Evolutionary conservation across 2,329 filamentous ascomycete genomes (phyloP).

Genomic region (Magnaporthiopsis rhizophila): DNA sequence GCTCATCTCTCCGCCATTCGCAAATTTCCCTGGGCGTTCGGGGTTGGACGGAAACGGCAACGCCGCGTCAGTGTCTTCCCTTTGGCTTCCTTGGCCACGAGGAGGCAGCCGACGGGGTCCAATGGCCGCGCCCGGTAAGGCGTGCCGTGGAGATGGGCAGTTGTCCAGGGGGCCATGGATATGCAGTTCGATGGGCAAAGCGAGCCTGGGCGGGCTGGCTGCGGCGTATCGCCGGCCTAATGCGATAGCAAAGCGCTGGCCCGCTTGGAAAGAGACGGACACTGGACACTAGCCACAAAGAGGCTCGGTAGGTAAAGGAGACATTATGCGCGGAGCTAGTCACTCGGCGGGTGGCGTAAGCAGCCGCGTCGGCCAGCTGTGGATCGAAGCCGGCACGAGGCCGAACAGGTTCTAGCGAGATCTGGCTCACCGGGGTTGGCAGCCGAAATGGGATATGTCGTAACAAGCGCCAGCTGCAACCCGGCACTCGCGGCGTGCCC

Average conservation of each 20-base stretch:
- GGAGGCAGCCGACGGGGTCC: neutral
- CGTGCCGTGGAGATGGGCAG: neutral
- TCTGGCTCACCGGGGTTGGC: neutral
- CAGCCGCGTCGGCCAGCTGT: neutral
- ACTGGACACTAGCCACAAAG: neutral
- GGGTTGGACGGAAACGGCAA: neutral
- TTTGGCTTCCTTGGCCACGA: neutral
- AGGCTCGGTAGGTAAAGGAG: neutral
- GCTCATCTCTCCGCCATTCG: neutral
- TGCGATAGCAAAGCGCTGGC: neutral
- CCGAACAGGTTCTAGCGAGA: neutral
- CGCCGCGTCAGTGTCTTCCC: neutral
- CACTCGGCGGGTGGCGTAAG: neutral
- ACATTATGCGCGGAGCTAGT: neutral
- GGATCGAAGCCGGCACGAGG: too few relatives aligned
- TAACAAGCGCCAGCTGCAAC: neutral
- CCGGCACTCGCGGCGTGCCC: neutral
- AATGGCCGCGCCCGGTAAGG: neutral
- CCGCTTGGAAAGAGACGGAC: neutral
- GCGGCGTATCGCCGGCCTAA: neutral
- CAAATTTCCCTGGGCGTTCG: neutral
- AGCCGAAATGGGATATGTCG: too few relatives aligned
- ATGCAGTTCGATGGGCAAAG: neutral
- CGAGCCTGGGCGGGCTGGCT: neutral
- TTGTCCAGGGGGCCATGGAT: neutral